These are phyloP conservation scores for Colletotrichum magnum DNA, from an alignment of 2,329 filamentous ascomycete species.

Conservation along the genomic window DNA sequence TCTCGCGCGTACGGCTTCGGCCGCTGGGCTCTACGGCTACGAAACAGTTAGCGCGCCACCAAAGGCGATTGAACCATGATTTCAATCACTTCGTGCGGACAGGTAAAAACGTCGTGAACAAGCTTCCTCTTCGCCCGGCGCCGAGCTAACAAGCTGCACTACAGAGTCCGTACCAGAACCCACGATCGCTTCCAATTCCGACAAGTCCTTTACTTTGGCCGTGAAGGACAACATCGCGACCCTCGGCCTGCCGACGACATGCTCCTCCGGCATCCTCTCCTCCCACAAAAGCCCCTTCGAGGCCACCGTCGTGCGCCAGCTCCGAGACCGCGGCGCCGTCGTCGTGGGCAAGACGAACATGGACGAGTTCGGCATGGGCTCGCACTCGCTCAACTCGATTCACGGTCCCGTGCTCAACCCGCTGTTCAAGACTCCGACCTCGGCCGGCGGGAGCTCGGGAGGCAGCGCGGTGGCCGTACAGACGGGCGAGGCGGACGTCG, in stretches of 20 bases:
- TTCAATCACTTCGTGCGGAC: constrained; percentile 40
- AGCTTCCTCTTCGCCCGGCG: neutral
- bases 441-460: constrained; percentile 91
- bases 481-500: constrained; percentile 69
- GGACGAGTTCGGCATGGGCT: constrained; percentile 97
- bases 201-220: constrained; percentile 64
- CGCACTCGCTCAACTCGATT: constrained; percentile 80
- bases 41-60: neutral
- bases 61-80: constrained; percentile 13
- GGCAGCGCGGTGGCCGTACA: constrained; percentile 91
- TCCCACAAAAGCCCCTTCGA: constrained; percentile 82
- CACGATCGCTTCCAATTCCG: neutral
- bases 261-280: constrained; percentile 82
- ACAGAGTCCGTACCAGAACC: neutral
- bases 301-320: constrained; percentile 81
- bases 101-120: constrained; percentile 13
- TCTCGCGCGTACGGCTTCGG: constrained; percentile 35
- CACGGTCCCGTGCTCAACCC: constrained; percentile 75
- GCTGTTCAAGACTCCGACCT: constrained; percentile 60
- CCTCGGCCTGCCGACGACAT: constrained; percentile 79
- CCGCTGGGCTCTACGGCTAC: neutral
- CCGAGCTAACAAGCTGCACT: constrained; percentile 1
- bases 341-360: constrained; percentile 89
- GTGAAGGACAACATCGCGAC: constrained; percentile 87
- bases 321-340: constrained; percentile 73